Evolutionary conservation across 176 grass and related monocot species (phyloP), one percentile per base, ranked within the genome.

Genomic region (Eleusine indica): DNA sequence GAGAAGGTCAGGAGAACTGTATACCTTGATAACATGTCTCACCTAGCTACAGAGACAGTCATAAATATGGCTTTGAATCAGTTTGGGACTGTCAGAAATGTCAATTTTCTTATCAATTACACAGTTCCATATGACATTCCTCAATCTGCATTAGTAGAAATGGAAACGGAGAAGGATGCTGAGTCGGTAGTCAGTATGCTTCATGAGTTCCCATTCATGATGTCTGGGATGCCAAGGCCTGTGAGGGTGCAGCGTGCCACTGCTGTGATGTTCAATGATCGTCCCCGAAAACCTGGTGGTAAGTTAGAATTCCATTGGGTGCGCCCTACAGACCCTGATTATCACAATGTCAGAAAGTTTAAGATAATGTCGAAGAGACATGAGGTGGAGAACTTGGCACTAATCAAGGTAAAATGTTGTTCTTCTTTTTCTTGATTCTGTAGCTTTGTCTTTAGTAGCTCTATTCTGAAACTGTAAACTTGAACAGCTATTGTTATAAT

Each of bases 181-280:
- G 58, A 61, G 3, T 41, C 52, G 12, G 78, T 97, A 39, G 40
- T 95, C 32, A 41, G 29, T 17, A 71, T 87, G 81, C 85, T 98
- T 71, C 53, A 60, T 4, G 85, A 88, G 9, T 98, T 86, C 57
- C 96, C 91, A 32, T 98, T 95, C 70, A 95, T 95, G 91, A 82
- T 98, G 14, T 84, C 80, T 22, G 92, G 93, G 35, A 95, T 98
- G 87, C 93, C 96, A 35, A 87, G 93, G 28, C 93, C 93, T 67
- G 82, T 95, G 38, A 93, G 89, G 43, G 96, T 73, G 1, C 66
- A 43, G 19, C 78, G 0, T 49, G 96, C 96, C 38, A 82, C 79
- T 21, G 57, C 77, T 25, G 85, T 90, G 71, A 91, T 98, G 90
- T 95, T 98, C 80, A 77, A 64, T 53, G 84, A 91, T 49, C 84